phyloP scores from a whole-genome alignment of 176 grass and related monocot species.

The Carex parvula region DNA sequence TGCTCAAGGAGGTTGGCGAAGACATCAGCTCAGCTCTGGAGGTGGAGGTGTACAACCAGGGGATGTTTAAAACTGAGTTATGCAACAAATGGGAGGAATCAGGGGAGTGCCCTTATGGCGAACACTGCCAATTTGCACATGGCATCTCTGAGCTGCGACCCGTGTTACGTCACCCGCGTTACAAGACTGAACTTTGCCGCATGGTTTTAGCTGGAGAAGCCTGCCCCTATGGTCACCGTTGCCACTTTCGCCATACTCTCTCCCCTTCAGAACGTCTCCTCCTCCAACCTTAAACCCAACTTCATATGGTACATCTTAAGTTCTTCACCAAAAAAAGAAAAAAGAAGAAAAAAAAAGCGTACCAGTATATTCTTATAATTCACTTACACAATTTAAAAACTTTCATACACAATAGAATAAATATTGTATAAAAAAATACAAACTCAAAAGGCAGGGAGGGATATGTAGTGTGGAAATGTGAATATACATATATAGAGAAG shows the following conservation, averaged over 20 bases:
- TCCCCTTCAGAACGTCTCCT: conserved; percentile 65
- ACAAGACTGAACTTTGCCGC: conserved; percentile 96
- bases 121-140: conserved; percentile 97
- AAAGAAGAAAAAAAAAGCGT: not conserved
- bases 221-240: conserved; percentile 94
- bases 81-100: conserved; percentile 99
- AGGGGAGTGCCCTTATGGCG: conserved; percentile 69
- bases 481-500: conserved; percentile 20
- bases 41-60: conserved; percentile 94
- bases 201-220: conserved; percentile 81
- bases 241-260: conserved; percentile 93
- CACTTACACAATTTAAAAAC: conserved; percentile 7
- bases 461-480: conserved; percentile 23
- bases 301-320: not conserved
- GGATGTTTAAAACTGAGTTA: conserved; percentile 97
- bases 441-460: not conserved
- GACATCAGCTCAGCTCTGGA: conserved; percentile 33
- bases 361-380: not conserved
- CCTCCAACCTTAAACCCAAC: conserved; percentile 25
- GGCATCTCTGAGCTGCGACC: conserved; percentile 93
- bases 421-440: conserved; percentile 6
- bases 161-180: conserved; percentile 90
- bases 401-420: conserved; percentile 4
- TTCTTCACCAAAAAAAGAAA: not conserved
- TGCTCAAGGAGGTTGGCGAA: conserved; percentile 23